These are phyloP conservation scores for Halophytophthora polymorphica DNA, from an alignment of 352 stramenopile genomes.

Conservation along the genomic window DNA sequence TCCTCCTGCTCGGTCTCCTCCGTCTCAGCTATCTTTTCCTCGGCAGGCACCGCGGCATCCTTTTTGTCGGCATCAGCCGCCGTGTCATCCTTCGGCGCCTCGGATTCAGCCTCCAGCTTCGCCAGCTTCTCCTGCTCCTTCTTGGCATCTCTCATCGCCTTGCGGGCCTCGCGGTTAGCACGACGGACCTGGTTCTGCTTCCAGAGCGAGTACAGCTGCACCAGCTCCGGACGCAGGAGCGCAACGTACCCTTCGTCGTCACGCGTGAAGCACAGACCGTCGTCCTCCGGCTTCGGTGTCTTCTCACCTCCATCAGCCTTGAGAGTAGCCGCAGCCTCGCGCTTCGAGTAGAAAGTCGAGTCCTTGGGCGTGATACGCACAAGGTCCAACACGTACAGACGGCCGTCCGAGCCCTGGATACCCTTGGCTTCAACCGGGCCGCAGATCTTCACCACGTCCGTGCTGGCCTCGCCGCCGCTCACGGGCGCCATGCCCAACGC, in stretches of 20 bases:
- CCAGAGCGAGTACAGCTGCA: constrained; percentile 89
- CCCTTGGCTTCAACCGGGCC: constrained; percentile 95
- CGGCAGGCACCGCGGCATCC: background rate
- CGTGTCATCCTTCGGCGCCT: constrained; percentile 15
- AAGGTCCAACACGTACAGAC: constrained; percentile 94
- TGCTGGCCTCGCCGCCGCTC: constrained; percentile 51
- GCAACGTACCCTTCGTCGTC: constrained; percentile 87
- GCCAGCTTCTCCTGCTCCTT: constrained; percentile 24
- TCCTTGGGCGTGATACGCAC: constrained; percentile 94
- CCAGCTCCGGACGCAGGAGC: constrained; percentile 91
- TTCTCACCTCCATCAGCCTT: constrained; percentile 22
- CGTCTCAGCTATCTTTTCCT: constrained; percentile 12
- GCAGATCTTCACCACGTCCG: constrained; percentile 72
- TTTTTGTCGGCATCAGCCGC: constrained; percentile 10
- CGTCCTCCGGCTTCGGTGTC: constrained; percentile 20
- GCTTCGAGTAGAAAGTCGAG: constrained; percentile 87
- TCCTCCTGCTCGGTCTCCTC: constrained; percentile 35
- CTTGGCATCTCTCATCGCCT: constrained; percentile 47
- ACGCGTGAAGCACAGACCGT: constrained; percentile 62
- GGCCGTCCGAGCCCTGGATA: constrained; percentile 92
- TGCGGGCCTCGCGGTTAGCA: constrained; percentile 45
- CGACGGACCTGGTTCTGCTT: constrained; percentile 85
- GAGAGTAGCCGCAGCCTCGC: constrained; percentile 8
- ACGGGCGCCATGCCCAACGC: constrained; percentile 17
- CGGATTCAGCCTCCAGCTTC: constrained; percentile 22